Percentiles rank a stretch among this genome's conserved stretches.
Evolutionary conservation across 73 alveolate species (phyloP).

Genomic region (Tetrahymena thermophila): DNA sequence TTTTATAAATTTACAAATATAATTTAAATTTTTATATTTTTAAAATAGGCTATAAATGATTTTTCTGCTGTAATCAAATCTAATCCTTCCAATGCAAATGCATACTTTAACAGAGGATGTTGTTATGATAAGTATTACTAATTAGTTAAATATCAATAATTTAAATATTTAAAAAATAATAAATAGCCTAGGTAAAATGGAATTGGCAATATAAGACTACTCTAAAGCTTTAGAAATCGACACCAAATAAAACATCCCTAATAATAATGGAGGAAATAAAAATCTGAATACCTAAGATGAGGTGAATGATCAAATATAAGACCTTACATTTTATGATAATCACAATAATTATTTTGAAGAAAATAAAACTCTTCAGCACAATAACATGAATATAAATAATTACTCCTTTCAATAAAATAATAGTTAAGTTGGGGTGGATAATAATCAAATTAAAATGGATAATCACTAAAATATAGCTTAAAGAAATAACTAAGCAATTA

Average conservation of each 20-base stretch:
- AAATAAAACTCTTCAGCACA: not conserved
- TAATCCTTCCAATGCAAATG: constrained; percentile 94
- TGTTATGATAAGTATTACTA: constrained; percentile 80
- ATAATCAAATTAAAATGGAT: not conserved
- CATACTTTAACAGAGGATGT: constrained; percentile 97
- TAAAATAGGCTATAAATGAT: constrained; percentile 79
- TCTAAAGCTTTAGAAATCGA: not conserved
- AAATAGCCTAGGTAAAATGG: not conserved
- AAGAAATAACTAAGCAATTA: not conserved
- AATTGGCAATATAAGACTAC: not conserved
- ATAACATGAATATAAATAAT: not conserved
- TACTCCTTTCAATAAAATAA: not conserved
- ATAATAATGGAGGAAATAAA: not conserved
- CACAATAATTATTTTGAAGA: not conserved
- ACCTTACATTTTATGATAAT: not conserved
- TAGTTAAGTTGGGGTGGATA: not conserved
- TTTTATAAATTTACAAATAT: not conserved
- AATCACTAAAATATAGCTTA: not conserved
- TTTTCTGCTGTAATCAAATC: constrained; percentile 78
- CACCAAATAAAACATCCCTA: not conserved
- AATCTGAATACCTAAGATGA: not conserved
- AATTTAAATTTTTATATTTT: not conserved
- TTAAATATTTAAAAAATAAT: not conserved
- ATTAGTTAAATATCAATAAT: not conserved
- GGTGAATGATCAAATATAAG: not conserved